Evolutionary conservation across 2,329 filamentous ascomycete genomes (phyloP), one percentile per base, ranked within the genome.

Genomic region (Alternaria longipes): DNA sequence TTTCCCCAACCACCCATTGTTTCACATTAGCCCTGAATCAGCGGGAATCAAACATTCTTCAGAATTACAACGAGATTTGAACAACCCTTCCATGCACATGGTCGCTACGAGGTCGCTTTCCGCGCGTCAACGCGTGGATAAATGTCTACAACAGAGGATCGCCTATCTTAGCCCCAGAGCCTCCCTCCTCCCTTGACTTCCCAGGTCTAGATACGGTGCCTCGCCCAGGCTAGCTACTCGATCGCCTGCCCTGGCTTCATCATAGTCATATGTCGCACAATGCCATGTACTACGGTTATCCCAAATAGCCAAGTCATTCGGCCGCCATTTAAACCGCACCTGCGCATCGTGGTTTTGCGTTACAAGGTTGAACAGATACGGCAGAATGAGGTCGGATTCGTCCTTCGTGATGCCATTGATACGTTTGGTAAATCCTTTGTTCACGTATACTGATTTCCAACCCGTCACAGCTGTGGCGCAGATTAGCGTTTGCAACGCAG

Each of bases 241-340:
- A 40, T 74, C 72, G 81, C 20, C 87, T 72, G 70, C 87, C 81
- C 26, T 85, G 82, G 51, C 81, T 79, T 49, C 87, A 14, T 82
- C 82, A 45, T 90, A 90, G 65, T 91, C 89, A 63, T 86, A 89
- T 0, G 87, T 90, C 0, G 87, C 87, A 38, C 84, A 84, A 66
- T 89, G 87, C 74, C 85, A 88, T 1, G 79, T 83, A 54, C 83
- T 84, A 7, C 86, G 78, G 62, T 91, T 91, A 70, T 91, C 89
- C 89, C 89, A 91, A 64, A 91, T 88, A 1, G 87, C 84, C 74
- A 72, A 56, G 45, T 68, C 71, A 28, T 72, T 74, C 24, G 30
- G 41, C 11, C 69, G 60, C 72, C 84, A 86, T 68, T 81, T 81
- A 68, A 84, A 82, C 11, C 84, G 68, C 4, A 85, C 84, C 68